Evolutionary conservation across 306 rosid genomes (phyloP).

Genomic region (Arachis hypogaea): DNA sequence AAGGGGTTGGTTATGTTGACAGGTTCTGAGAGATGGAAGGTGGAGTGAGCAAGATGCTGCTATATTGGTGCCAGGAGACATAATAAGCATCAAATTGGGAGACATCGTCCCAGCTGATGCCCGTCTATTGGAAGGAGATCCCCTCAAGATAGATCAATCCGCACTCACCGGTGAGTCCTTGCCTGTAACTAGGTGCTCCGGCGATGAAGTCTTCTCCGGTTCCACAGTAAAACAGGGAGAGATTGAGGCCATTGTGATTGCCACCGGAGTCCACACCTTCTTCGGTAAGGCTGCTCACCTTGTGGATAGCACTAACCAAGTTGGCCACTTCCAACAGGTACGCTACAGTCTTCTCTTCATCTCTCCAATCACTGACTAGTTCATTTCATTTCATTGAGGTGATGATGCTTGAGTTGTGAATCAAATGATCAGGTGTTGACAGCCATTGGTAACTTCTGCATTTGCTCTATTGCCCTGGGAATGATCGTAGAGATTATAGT

Average conservation of each 20-base stretch:
- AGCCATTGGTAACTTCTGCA: conserved; percentile 93
- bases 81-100: conserved; percentile 81
- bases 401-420: no score
- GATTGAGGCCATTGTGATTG: conserved; percentile 89
- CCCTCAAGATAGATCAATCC: conserved; percentile 84
- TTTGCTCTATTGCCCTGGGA: conserved; percentile 81
- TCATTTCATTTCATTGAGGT: no score
- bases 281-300: conserved; percentile 96
- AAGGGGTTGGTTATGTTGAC: not conserved
- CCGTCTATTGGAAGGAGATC: conserved; percentile 83
- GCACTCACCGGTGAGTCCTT: conserved; percentile 92
- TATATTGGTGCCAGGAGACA: conserved; percentile 83
- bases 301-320: conserved; percentile 80
- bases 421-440: conserved; percentile 63
- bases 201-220: conserved; percentile 84
- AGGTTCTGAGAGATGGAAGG: conserved; percentile 87
- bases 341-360: not conserved
- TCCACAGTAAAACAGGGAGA: conserved; percentile 96
- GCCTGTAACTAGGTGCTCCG: conserved; percentile 60
- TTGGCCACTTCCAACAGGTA: conserved; percentile 93
- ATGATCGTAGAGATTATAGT: conserved; percentile 72
- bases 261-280: conserved; percentile 94
- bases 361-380: no score
- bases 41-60: conserved; percentile 88
- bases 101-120: conserved; percentile 91